phyloP scores from a whole-genome alignment of 2,329 filamentous ascomycete genomes.

The Thelonectria rubi region DNA sequence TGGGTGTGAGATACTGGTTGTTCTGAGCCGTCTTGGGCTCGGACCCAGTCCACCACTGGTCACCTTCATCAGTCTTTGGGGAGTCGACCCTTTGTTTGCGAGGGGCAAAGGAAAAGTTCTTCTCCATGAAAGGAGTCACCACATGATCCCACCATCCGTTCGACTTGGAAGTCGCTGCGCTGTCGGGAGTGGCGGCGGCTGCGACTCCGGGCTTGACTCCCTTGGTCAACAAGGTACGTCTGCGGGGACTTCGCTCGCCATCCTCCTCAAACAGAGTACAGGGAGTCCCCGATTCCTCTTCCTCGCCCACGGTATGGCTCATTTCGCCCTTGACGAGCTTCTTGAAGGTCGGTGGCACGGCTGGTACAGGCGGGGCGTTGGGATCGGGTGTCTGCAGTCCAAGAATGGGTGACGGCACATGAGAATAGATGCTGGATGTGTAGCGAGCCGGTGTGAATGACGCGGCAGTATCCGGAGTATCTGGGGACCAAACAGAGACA shows the following conservation, averaged over 20 bases:
- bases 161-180: conserved; percentile 63
- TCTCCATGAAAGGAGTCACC: conserved; percentile 72
- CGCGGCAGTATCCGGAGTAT: conserved; percentile 62
- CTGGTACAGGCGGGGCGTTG: conserved; percentile 68
- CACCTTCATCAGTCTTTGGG: conserved; percentile 42
- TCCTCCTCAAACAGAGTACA: conserved; percentile 78
- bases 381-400: conserved; percentile 33
- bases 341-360: conserved; percentile 58
- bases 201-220: conserved; percentile 50
- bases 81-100: conserved; percentile 47
- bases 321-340: conserved; percentile 51
- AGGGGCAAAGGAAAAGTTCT: conserved; percentile 54
- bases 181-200: conserved; percentile 52
- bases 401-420: conserved; percentile 53
- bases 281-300: conserved; percentile 65
- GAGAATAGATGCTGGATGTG: conserved; percentile 70
- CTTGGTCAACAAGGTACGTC: conserved; percentile 46
- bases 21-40: conserved; percentile 28
- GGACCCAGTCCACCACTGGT: conserved; percentile 51
- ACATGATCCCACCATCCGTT: conserved; percentile 83
- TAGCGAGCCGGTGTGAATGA: conserved; percentile 54
- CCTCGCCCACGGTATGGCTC: conserved; percentile 46
- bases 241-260: conserved; percentile 54
- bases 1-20: conserved; percentile 30
- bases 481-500: conserved; percentile 68